Evolutionary conservation across 2,329 filamentous ascomycete genomes (phyloP), one percentile per base, ranked within the genome.

Genomic region (Neopestalotiopsis rosae): DNA sequence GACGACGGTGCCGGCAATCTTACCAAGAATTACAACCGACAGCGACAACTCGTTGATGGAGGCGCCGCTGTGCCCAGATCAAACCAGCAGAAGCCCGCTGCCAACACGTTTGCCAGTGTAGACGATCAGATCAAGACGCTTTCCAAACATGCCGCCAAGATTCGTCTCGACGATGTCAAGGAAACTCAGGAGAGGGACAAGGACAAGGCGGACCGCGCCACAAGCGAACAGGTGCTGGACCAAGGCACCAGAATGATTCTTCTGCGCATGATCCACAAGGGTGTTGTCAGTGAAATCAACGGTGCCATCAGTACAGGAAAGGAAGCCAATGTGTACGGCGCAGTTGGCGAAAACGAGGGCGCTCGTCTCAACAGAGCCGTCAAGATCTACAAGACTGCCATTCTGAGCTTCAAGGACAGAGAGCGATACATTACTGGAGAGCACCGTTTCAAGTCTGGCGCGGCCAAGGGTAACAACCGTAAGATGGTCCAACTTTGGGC

Each of bases 401-500:
- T 99, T 72, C 85, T 99, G 40, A 94, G 97, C 30, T 99, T 99
- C 89, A 98, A 98, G 83, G 96, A 99, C 82, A 89, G 96, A 69
- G 95, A 98, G 81, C 92, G 94, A 76, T 99, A 99, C 81, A 96
- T 99, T 71, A 92, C 92, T 0, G 96, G 96, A 73, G 96, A 99
- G 82, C 94, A 95, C 82, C 88, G 96, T 30, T 99, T 99, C 85
- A 90, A 94, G 74, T 88, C 90, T 71, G 95, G 95, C 64, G 96
- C 95, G 79, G 96, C 95, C 82, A 98, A 98, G 85, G 92, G 92
- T 73, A 97, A 94, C 82, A 97, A 94, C 83, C 90, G 95, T 63
- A 94, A 95, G 74, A 98, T 98, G 95, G 95, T 99, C 74, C 97
- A 97, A 81, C 86, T 98, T 30, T 99, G 96, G 96, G 97, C 97